Conservation (phyloP, 139 green algal species). For the Mesotaenium endlicherianum region DNA sequence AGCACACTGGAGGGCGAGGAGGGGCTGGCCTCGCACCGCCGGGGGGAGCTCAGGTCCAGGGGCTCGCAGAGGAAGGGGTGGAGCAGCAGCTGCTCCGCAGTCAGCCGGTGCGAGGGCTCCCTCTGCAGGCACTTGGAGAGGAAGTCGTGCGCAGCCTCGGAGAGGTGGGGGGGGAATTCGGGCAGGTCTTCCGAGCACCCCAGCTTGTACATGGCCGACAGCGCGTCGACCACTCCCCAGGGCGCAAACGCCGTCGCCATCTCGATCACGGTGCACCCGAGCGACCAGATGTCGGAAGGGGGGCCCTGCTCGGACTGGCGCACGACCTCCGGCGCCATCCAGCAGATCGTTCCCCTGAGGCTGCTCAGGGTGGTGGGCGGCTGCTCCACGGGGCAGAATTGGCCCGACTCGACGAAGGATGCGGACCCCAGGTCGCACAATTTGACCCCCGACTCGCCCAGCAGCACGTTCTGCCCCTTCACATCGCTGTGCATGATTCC, state of each 20-base stretch:
- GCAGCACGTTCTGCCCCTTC: slow-evolving; percentile 62
- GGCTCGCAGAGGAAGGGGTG: slow-evolving; percentile 49
- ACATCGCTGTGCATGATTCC: slow-evolving; percentile 59
- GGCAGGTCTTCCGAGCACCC: slow-evolving; percentile 75
- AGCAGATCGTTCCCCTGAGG: slow-evolving; percentile 91
- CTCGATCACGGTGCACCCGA: slow-evolving; percentile 95
- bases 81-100: slow-evolving; percentile 24
- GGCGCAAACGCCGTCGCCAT: slow-evolving; percentile 89
- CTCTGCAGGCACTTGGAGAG: slow-evolving; percentile 82
- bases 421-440: slow-evolving; percentile 34
- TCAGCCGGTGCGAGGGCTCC: slow-evolving; percentile 34
- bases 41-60: too few species aligned
- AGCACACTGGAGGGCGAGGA: too few species aligned
- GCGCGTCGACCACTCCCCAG: slow-evolving; percentile 67
- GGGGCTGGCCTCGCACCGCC: too few species aligned
- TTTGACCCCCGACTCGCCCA: slow-evolving; percentile 2
- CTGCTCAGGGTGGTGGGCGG: not conserved
- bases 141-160: slow-evolving; percentile 79
- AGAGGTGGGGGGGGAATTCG: slow-evolving; percentile 62
- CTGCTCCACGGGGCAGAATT: slow-evolving; percentile 21
- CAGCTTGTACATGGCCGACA: slow-evolving; percentile 87
- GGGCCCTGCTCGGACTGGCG: not conserved
- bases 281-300: slow-evolving; percentile 89
- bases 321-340: slow-evolving; percentile 92
- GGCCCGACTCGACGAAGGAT: slow-evolving; percentile 9